A percentile compares a stretch with the other conserved stretches of the same genome.
phyloP scores from a whole-genome alignment of 441 rosid species.

The Populus hybrid region DNA sequence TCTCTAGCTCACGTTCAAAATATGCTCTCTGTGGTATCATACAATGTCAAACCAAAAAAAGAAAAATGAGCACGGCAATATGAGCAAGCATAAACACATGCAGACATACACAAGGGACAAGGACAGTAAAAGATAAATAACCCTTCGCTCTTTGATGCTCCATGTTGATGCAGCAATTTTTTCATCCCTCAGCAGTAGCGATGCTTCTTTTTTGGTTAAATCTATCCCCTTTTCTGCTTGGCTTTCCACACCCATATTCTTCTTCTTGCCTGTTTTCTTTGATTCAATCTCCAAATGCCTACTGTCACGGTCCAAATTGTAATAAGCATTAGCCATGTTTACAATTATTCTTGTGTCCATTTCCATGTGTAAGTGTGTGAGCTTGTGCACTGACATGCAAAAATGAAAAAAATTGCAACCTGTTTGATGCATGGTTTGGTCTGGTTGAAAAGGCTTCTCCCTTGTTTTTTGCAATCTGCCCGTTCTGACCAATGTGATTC shows the following conservation, averaged over 20 bases:
- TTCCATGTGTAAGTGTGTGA: not conserved
- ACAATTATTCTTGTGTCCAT: not conserved
- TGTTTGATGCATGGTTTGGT: conserved; percentile 34
- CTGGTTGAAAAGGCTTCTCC: conserved; percentile 35
- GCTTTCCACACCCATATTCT: conserved; percentile 34
- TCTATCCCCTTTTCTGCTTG: conserved; percentile 29
- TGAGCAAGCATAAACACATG: not conserved
- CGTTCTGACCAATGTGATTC: conserved; percentile 42
- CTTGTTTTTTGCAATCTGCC: conserved; percentile 32
- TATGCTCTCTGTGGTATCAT: conserved; percentile 55
- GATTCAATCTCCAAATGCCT: conserved; percentile 38
- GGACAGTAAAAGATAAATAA: conserved; percentile 28
- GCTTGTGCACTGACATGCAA: not conserved
- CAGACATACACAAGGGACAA: conserved; percentile 15
- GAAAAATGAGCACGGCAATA: not conserved
- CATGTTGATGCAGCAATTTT: conserved; percentile 44
- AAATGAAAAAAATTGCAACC: conserved; percentile 36
- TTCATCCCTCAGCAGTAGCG: conserved; percentile 43
- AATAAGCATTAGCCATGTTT: conserved; percentile 26
- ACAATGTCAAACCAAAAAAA: not conserved
- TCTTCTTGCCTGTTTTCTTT: conserved; percentile 47
- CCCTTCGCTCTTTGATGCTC: conserved; percentile 81
- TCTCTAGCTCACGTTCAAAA: conserved; percentile 90
- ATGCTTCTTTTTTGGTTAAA: conserved; percentile 28
- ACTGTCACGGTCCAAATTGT: conserved; percentile 33